These are phyloP conservation scores for Serendipita sp. DNA, from an alignment of 768 basidiomycete species.

Conservation along the genomic window DNA sequence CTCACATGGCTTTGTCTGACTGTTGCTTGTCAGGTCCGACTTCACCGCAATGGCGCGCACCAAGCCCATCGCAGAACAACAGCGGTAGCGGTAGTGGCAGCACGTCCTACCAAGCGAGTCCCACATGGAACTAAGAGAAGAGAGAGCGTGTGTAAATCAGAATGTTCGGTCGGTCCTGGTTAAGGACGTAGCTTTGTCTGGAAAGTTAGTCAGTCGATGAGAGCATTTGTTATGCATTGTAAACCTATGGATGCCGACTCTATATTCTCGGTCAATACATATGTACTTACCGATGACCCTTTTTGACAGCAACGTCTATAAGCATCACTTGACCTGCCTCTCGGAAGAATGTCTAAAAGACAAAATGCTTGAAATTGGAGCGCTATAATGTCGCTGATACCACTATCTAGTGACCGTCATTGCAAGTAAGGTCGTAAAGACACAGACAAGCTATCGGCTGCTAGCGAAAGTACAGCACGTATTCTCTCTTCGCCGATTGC, in stretches of 20 bases:
- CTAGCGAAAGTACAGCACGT: slow-evolving; percentile 5
- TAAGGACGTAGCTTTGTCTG: background rate
- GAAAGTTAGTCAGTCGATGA: background rate
- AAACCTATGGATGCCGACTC: background rate
- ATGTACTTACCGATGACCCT: background rate
- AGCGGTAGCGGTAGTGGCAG: background rate
- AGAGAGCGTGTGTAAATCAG: background rate
- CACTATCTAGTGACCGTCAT: slow-evolving; percentile 4
- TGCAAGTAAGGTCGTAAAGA: background rate
- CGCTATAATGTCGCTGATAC: background rate
- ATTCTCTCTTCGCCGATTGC: background rate
- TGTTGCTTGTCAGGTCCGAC: slow-evolving; percentile 3
- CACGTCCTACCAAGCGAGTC: slow-evolving; percentile 5
- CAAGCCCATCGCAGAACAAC: slow-evolving; percentile 5
- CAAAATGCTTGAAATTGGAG: background rate
- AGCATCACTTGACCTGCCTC: background rate
- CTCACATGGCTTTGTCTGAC: background rate
- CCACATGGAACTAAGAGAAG: slow-evolving; percentile 6
- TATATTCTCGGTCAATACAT: background rate
- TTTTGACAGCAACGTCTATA: background rate
- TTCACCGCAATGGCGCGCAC: slow-evolving; percentile 1
- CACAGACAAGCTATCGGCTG: background rate
- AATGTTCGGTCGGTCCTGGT: background rate
- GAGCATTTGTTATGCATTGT: background rate
- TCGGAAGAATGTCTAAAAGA: slow-evolving; percentile 1